A percentile compares a stretch with the other conserved stretches of the same genome.
These are phyloP conservation scores for Kuraishia hungarica DNA, from an alignment of 805 yeast species.

Conservation along the genomic window DNA sequence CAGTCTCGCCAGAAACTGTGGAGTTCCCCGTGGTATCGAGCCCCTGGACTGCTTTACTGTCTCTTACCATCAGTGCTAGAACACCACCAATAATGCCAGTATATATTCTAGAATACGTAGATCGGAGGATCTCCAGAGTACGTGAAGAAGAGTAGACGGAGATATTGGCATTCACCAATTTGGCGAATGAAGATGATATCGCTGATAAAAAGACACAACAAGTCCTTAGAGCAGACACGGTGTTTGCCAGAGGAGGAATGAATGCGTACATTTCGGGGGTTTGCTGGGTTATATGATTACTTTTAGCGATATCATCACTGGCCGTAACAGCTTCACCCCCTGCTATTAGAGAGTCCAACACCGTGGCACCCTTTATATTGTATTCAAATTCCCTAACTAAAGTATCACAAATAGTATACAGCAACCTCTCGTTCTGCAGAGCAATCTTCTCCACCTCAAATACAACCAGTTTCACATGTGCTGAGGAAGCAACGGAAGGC, in stretches of 20 bases:
- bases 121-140: constrained; percentile 1
- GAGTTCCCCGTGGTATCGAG: constrained; percentile 26
- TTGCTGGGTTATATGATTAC: neutral
- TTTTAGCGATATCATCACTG: neutral
- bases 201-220: constrained; percentile 36
- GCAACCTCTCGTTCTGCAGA: constrained; percentile 16
- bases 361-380: constrained; percentile 29
- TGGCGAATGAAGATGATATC: constrained; percentile 31
- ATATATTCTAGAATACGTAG: constrained; percentile 14
- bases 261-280: constrained; percentile 32
- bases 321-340: neutral
- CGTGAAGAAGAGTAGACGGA: neutral
- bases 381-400: constrained; percentile 18
- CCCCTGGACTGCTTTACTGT: constrained; percentile 11
- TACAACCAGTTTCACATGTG: constrained; percentile 31
- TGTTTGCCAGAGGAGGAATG: constrained; percentile 57
- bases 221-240: constrained; percentile 48
- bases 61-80: constrained; percentile 16
- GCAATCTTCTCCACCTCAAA: constrained; percentile 33
- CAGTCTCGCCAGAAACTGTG: constrained; percentile 14
- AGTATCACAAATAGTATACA: constrained; percentile 18
- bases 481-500: neutral
- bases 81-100: constrained; percentile 16
- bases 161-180: constrained; percentile 14
- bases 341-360: constrained; percentile 10